Percentiles rank a stretch among this genome's conserved stretches.
Evolutionary conservation across 257 asterid genomes (phyloP).

Genomic region (Prunella vulgaris): DNA sequence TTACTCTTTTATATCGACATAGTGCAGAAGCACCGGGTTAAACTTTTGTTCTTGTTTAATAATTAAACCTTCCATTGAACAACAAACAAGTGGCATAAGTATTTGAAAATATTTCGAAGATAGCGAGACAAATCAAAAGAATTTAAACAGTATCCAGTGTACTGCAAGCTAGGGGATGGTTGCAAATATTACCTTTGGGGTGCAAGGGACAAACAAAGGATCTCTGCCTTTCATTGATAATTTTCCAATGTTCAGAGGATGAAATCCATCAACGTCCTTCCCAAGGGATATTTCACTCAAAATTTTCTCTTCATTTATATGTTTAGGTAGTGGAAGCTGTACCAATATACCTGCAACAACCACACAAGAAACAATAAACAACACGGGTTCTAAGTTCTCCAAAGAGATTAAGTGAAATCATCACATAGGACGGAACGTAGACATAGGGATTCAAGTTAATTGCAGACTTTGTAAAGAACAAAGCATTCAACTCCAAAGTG

Average conservation of each 20-base stretch:
- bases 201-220: slow-evolving; percentile 91
- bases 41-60: neutral
- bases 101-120: neutral
- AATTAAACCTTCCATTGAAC: neutral
- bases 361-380: neutral
- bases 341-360: slow-evolving; percentile 71
- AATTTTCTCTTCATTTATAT: slow-evolving; percentile 79
- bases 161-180: neutral
- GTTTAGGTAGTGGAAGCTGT: slow-evolving; percentile 95
- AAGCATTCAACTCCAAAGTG: neutral
- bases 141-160: neutral
- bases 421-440: neutral
- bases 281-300: slow-evolving; percentile 69
- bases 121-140: neutral
- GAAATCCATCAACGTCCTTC: slow-evolving; percentile 97
- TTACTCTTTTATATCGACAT: neutral
- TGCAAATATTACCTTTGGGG: slow-evolving; percentile 64
- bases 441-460: neutral
- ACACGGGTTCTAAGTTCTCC: neutral
- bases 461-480: neutral
- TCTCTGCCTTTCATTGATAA: slow-evolving; percentile 99
- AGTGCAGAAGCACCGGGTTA: neutral
- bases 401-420: neutral
- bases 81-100: neutral
- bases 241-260: slow-evolving; percentile 91